Base-by-base conservation (phyloP, 1,139 yeast genomes). In the Lodderomyces orthopsilosis region DNA sequence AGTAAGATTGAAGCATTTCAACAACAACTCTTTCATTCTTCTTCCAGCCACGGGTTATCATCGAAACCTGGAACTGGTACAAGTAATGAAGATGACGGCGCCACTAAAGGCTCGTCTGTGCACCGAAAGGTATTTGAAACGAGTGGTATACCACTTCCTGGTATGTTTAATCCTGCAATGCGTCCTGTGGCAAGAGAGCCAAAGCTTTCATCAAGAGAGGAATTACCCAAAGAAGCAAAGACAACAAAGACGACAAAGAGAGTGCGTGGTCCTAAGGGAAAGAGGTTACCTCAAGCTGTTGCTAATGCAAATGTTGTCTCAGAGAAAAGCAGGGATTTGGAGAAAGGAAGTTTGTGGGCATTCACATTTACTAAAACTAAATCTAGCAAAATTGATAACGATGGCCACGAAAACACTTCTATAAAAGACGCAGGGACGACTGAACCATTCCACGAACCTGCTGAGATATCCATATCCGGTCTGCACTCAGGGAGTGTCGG, bases 1-100 rank as follows among this genome's bases (percentile, higher is more conserved):
- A 81, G 89, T 0, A 83, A 75, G 51, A 85, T 85, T 48, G 90
- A 91, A 1, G 90, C 90, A 0, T 85, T 85, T 58, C 94, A 85
- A 56, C 85, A 83, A 55, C 53, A 50, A 39, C 41, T 50, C n/a
- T 50, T 35, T 27, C 42, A 45, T 18, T 43, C 46, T 28, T 12
- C 35, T 12, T 30, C 34, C n/a, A 34, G 15, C 12, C 26, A 26
- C 2, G 17, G 6, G 23, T 14, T 3, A 15, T 9, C 22, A 13
- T 14, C 43, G 10, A 27, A 37, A 21, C 22, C 28, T 6, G 40
- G n/a, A 14, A 19, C 42, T 13, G 30, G 35, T 10, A 12, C 32
- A 7, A 17, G 10, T 6, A 30, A 30, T 30, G 34, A 17, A 30
- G 34, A 10, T 13, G 34, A 15, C 5, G n/a, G 12, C 12, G n/a